Evolutionary conservation across 768 basidiomycete genomes (phyloP), one percentile per base, ranked within the genome.

Genomic region (Xerocomellus intermedius): DNA sequence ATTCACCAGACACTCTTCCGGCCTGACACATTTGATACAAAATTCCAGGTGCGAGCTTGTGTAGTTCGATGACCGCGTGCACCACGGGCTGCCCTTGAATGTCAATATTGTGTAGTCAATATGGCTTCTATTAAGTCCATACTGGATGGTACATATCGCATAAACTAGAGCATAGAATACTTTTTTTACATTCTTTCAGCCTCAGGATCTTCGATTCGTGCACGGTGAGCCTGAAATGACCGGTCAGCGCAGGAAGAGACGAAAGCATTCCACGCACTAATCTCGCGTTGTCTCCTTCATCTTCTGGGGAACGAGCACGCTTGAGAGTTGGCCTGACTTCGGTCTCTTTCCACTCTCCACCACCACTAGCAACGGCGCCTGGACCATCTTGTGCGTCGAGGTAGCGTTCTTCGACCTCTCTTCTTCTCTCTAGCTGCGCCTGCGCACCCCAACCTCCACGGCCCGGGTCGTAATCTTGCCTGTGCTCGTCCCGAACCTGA

Each of bases 391-490:
- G 83, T 2, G 82, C 84, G 63, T 94, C 92, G 3, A 80, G 81
- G 71, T 95, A 96, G 16, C 93, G 84, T 67, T 91, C 90, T 69
- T 94, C 92, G 36, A 90, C 86, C 65, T 91, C 86, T 61, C 84
- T 81, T 68, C 89, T 79, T 63, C 93, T 78, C 62, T 91, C 88
- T 37, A 84, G 78, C 65, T 93, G 90, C 5, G 89, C 85, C 58
- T 91, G 91, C 6, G 92, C 93, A 62, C 92, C 93, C 91, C 90
- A 95, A 36, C 91, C 92, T 48, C 97, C 97, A 47, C 97, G 84
- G 33, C 97, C 97, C 52, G 94, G 87, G 69, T 98, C 94, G 67
- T 95, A 99, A 71, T 98, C 96, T 67, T 95, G 88, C 58, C 97
- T 77, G 69, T 97, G 97, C 68, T 99, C 97, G 67, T 99, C 97